Conservation (phyloP, 2,329 filamentous ascomycete species). For the Chaetomiaceae sp. region DNA sequence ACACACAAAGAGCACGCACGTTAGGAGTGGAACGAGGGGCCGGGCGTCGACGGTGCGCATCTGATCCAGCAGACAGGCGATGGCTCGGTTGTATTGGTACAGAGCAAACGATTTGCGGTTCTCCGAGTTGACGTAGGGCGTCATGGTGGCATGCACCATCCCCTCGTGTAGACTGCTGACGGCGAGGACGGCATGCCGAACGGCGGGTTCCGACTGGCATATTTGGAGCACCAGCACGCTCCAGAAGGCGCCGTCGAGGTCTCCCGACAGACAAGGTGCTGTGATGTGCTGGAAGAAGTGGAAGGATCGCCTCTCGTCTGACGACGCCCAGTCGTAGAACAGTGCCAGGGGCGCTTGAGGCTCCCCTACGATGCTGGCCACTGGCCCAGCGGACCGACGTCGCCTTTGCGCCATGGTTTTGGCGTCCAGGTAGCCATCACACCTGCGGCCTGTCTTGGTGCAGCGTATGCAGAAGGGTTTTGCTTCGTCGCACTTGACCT, state of each 20-base stretch:
- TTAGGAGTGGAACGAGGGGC: slow-evolving; percentile 38
- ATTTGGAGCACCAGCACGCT: slow-evolving; percentile 42
- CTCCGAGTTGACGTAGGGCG: slow-evolving; percentile 23
- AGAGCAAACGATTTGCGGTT: slow-evolving; percentile 34
- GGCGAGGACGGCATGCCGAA: slow-evolving; percentile 47
- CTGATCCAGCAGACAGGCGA: slow-evolving; percentile 36
- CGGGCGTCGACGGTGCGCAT: slow-evolving; percentile 33
- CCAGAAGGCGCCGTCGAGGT: slow-evolving; percentile 43
- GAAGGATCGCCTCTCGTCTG: slow-evolving; percentile 35
- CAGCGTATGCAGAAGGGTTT: slow-evolving; percentile 52
- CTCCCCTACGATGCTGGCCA: slow-evolving; percentile 5
- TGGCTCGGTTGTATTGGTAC: slow-evolving; percentile 47
- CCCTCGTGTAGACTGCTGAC: slow-evolving; percentile 45
- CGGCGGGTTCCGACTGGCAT: slow-evolving; percentile 41
- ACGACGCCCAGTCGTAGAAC: slow-evolving; percentile 29
- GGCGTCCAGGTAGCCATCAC: slow-evolving; percentile 48
- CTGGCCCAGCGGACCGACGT: slow-evolving; percentile 17
- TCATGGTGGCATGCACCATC: slow-evolving; percentile 22
- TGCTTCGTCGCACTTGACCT: slow-evolving; percentile 54
- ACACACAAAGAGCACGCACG: slow-evolving; percentile 48
- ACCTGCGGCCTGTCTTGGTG: slow-evolving; percentile 50
- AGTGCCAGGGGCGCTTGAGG: slow-evolving; percentile 22
- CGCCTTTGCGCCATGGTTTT: slow-evolving; percentile 28
- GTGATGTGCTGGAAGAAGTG: slow-evolving; percentile 40
- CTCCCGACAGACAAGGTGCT: slow-evolving; percentile 39